Evolutionary conservation across 2,329 filamentous ascomycete genomes (phyloP).

Genomic region (Hirsutella minnesotensis): DNA sequence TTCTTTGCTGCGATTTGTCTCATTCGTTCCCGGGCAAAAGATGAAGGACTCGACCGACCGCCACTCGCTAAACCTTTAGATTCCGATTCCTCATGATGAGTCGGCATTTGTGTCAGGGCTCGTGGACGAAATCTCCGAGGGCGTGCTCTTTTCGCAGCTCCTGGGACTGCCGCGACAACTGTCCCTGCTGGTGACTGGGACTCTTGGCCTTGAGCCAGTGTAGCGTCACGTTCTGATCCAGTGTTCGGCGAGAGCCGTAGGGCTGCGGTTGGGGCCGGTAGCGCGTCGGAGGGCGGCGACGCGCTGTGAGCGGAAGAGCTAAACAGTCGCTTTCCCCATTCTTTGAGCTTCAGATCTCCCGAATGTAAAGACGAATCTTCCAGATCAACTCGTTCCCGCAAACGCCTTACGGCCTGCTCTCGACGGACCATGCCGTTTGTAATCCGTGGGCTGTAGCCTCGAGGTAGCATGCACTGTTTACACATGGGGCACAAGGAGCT

Average conservation of each 20-base stretch:
- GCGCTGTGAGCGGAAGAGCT: conserved; percentile 11
- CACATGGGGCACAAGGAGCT: conserved; percentile 87
- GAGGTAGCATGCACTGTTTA: conserved; percentile 70
- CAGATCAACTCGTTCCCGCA: conserved; percentile 40
- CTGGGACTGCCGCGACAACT: conserved; percentile 7
- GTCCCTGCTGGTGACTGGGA: conserved; percentile 3
- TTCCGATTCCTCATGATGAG: conserved; percentile 23
- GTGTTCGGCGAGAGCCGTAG: conserved; percentile 5
- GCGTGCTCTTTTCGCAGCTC: conserved; percentile 9
- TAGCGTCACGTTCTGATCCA: not conserved
- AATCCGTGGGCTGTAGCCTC: conserved; percentile 53
- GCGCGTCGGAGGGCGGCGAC: conserved; percentile 5
- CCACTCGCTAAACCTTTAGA: conserved; percentile 13
- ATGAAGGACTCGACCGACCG: conserved; percentile 29
- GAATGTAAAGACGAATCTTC: conserved; percentile 23
- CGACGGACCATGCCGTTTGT: conserved; percentile 81
- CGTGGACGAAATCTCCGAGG: conserved; percentile 17
- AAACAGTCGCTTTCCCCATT: conserved; percentile 24
- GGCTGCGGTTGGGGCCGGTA: conserved; percentile 12
- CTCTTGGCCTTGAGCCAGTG: not conserved
- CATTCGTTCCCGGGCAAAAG: conserved; percentile 31
- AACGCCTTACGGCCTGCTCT: conserved; percentile 55
- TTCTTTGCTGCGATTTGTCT: conserved; percentile 29
- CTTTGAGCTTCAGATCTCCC: conserved; percentile 21
- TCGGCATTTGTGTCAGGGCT: conserved; percentile 21